Conservation (phyloP, 306 rosid genomes). For the Casuarina equisetifolia region DNA sequence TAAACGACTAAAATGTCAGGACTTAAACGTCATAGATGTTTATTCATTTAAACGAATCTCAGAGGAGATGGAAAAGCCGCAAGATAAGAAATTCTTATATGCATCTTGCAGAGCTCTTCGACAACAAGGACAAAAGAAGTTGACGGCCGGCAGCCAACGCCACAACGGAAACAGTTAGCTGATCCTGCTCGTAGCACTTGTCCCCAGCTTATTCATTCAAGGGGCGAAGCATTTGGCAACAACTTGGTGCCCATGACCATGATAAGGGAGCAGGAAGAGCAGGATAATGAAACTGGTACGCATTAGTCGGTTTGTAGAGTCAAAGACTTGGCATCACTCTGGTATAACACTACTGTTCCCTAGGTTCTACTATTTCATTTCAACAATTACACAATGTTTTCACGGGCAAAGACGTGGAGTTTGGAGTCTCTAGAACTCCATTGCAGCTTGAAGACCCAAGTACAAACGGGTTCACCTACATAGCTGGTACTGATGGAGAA, state of each 20-base stretch:
- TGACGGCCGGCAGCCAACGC: constrained; percentile 12
- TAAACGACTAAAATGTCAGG: neutral
- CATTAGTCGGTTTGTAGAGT: neutral
- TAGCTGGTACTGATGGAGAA: neutral
- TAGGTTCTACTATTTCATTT: neutral
- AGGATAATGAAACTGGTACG: constrained; percentile 11
- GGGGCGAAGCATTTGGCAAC: neutral
- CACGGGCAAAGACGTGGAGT: constrained; percentile 18
- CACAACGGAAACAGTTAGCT: constrained; percentile 10
- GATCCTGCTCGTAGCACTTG: constrained; percentile 16
- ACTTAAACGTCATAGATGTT: neutral
- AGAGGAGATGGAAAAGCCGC: neutral
- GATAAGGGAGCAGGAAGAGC: constrained; percentile 1
- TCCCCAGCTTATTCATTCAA: constrained; percentile 11
- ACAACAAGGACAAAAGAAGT: constrained; percentile 30
- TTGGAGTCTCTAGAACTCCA: neutral
- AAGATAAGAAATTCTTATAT: neutral
- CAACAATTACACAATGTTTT: neutral
- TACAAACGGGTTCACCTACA: constrained; percentile 16
- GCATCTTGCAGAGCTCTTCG: constrained; percentile 36
- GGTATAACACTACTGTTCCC: neutral
- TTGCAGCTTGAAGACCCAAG: constrained; percentile 18
- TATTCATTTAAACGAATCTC: neutral
- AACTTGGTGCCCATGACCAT: neutral
- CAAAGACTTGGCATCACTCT: neutral